Base-by-base conservation (phyloP, 2,329 filamentous ascomycete genomes). In the Sporothrix curviconia region DNA sequence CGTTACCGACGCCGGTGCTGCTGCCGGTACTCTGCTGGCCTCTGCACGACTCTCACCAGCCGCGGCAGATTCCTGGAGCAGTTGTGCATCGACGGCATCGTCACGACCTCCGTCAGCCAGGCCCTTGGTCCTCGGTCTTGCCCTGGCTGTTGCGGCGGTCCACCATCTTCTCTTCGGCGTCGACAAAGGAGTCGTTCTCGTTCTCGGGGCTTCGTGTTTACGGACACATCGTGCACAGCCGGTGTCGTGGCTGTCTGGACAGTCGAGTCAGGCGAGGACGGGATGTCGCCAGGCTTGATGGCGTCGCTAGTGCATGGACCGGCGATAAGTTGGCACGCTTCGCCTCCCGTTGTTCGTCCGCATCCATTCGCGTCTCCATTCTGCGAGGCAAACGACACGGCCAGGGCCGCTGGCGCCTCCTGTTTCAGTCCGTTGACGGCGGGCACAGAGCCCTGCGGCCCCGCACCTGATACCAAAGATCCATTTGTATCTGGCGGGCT, bases 141-240 rank as follows among this genome's bases (percentile, higher is more conserved):
- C 58, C 52, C 59, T 59, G 32, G 51, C 62, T 67, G 12, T 66
- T 66, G 8, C 63, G 64, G 47, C 68, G 64, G 49, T 70, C 66
- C 49, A n/a, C n/a, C n/a, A 59, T 69, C 66, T 64, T 75, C 66
- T 66, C 73, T 64, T 62, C 73, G 60, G 76, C 76, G 59, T 84
- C 77, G 15, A 76, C 69, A 63, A 81, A 82, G 43, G 80, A 78
- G 49, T 80, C 75, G 17, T 76, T 78, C 50, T 90, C 86, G 56
- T 86, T 81, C 56, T 87, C 87, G 1, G 87, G 85, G 64, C 87
- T n/a, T 91, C 1, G 88, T 91, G 63, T 87, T 85, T 1, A 87
- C 83, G 1, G 88, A 91, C 7, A 78, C 80, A 61, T 86, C 81
- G 59, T 85, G 80, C 39, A 85, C 78, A 36, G 79, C 81, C 1